Percentiles rank a stretch among this genome's conserved stretches.
Conservation (phyloP, 2,329 filamentous ascomycete species). For the Cordyceps tenuipes region DNA sequence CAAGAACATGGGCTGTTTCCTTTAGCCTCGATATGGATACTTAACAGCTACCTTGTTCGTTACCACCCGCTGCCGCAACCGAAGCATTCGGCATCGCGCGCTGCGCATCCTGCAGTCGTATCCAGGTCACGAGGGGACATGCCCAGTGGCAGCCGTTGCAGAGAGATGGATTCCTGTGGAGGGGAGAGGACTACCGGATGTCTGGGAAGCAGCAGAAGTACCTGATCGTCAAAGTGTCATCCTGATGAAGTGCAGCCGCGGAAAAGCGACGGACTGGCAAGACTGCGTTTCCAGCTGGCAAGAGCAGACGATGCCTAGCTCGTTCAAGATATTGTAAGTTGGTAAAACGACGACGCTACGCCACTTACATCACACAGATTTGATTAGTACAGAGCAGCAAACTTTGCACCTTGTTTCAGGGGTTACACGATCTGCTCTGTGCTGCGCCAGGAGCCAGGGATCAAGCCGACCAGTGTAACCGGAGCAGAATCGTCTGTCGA, state of each 20-base stretch:
- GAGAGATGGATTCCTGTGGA: not conserved
- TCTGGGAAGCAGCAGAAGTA: not conserved
- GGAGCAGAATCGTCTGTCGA: too few relatives aligned
- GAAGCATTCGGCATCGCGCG: not conserved
- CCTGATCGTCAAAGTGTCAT: not conserved
- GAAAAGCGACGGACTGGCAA: not conserved
- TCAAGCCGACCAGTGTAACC: too few relatives aligned
- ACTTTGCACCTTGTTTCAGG: too few relatives aligned
- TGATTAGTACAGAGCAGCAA: too few relatives aligned
- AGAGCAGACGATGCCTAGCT: not conserved
- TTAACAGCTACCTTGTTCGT: not conserved
- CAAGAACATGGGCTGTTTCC: not conserved
- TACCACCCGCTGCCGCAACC: slow-evolving; percentile 5
- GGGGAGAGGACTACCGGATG: not conserved
- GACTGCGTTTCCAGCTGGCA: not conserved
- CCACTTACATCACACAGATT: too few relatives aligned
- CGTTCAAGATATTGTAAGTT: not conserved
- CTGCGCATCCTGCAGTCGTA: not conserved
- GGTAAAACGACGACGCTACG: not conserved
- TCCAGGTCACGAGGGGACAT: slow-evolving; percentile 1
- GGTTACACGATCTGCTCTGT: too few relatives aligned
- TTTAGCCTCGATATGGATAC: slow-evolving; percentile 10
- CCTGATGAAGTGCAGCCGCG: not conserved
- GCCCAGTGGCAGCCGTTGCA: not conserved
- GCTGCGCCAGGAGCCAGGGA: too few relatives aligned